These are phyloP conservation scores for Dioscorea alata DNA, from an alignment of 106 monocot species.

Conservation along the genomic window DNA sequence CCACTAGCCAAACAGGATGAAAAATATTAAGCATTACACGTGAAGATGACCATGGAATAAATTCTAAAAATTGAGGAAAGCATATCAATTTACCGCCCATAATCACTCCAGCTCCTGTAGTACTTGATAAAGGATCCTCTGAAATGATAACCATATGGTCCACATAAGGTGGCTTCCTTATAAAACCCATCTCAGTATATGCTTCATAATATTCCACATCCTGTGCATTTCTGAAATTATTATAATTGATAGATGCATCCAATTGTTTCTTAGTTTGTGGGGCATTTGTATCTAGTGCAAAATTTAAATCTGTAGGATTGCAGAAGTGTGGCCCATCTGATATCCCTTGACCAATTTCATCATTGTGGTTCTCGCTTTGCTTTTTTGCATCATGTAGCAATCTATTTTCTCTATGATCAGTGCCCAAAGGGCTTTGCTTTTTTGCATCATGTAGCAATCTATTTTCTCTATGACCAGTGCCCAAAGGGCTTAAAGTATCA, in stretches of 20 bases:
- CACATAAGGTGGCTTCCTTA: constrained; percentile 44
- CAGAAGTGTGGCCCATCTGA: not conserved
- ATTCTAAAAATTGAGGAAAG: too few species aligned
- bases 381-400: not conserved
- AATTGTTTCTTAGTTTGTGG: not conserved
- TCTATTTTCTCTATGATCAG: not conserved
- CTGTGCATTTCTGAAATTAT: not conserved
- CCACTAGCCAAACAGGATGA: too few species aligned
- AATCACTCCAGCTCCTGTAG: too few species aligned
- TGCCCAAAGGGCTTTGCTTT: not conserved
- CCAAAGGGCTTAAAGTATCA: not conserved
- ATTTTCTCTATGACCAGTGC: too few species aligned
- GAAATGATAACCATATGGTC: constrained; percentile 7
- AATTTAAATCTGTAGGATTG: not conserved
- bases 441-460: too few species aligned
- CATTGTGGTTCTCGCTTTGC: not conserved
- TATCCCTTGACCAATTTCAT: not conserved
- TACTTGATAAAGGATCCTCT: too few species aligned
- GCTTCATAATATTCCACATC: constrained; percentile 6
- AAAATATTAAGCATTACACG: too few species aligned
- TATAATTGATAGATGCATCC: not conserved
- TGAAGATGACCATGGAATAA: too few species aligned
- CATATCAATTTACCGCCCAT: too few species aligned
- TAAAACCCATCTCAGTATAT: constrained; percentile 48
- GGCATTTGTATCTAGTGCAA: constrained; percentile 3